These are phyloP conservation scores for Candida albicans DNA, from an alignment of 1,139 yeast genomes.

Conservation along the genomic window DNA sequence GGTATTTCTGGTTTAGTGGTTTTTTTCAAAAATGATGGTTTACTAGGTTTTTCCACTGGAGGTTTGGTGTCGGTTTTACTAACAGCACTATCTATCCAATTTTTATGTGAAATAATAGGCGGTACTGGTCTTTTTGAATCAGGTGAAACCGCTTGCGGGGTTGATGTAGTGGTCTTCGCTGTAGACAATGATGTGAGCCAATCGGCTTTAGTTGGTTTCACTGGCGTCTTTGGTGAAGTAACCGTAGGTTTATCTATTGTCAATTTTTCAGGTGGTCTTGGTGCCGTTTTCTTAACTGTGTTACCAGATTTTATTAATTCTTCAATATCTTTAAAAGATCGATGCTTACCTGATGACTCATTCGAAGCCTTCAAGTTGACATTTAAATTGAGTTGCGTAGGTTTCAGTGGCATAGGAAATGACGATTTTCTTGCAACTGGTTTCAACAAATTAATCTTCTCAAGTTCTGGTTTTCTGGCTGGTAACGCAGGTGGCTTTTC, in stretches of 20 bases:
- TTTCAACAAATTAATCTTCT: conserved; percentile 21
- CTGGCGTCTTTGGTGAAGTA: background rate
- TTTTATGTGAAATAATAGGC: conserved; percentile 1
- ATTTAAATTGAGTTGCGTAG: background rate
- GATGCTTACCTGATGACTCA: conserved; percentile 9
- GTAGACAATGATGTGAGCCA: conserved; percentile 8
- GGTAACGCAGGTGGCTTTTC: background rate
- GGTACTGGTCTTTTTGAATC: conserved; percentile 6
- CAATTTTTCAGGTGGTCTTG: conserved; percentile 6
- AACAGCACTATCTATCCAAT: conserved; percentile 18
- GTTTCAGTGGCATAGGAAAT: conserved; percentile 5
- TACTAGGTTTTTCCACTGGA: conserved; percentile 1
- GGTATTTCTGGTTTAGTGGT: background rate
- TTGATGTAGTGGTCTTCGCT: conserved; percentile 6
- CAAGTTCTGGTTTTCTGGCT: conserved; percentile 2
- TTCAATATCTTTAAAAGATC: conserved; percentile 27
- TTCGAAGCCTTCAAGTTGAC: background rate
- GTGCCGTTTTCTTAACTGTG: conserved; percentile 3
- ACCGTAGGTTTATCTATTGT: background rate
- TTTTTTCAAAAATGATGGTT: conserved; percentile 10
- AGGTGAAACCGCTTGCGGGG: conserved; percentile 7
- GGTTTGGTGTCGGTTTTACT: conserved; percentile 7
- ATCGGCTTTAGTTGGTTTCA: conserved; percentile 6
- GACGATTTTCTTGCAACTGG: conserved; percentile 21
- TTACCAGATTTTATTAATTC: conserved; percentile 15